Evolutionary conservation across 441 rosid genomes (phyloP).

Genomic region (Breynia disticha): DNA sequence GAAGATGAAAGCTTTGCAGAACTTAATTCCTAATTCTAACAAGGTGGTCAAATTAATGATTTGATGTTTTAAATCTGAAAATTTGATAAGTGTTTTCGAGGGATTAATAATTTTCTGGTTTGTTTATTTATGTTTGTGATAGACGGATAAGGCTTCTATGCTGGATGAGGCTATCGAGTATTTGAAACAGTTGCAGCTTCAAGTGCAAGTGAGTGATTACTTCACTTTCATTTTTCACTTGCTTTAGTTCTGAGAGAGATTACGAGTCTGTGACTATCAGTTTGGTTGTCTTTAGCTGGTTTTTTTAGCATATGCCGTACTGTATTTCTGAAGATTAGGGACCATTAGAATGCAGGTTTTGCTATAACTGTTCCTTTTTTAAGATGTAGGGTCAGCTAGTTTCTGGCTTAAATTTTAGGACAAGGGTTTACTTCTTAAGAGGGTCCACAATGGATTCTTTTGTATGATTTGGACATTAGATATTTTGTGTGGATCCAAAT

Average conservation of each 20-base stretch:
- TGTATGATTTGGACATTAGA: neutral
- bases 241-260: neutral
- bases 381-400: neutral
- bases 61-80: neutral
- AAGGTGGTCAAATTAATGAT: conserved; percentile 34
- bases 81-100: neutral
- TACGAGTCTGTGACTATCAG: neutral
- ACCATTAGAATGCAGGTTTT: neutral
- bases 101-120: neutral
- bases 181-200: conserved; percentile 78
- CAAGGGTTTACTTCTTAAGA: neutral
- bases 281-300: neutral
- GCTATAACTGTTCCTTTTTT: neutral
- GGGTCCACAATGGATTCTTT: neutral
- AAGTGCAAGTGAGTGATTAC: conserved; percentile 52
- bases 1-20: conserved; percentile 93
- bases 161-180: conserved; percentile 82
- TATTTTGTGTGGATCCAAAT: neutral
- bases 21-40: conserved; percentile 80
- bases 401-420: neutral
- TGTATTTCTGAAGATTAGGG: neutral
- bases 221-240: conserved; percentile 4
- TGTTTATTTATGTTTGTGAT: conserved; percentile 8
- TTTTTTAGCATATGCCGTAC: neutral
- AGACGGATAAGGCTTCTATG: conserved; percentile 91